phyloP scores from a whole-genome alignment of 2,329 filamentous ascomycete species.

The Ophiostoma novo-ulmi region DNA sequence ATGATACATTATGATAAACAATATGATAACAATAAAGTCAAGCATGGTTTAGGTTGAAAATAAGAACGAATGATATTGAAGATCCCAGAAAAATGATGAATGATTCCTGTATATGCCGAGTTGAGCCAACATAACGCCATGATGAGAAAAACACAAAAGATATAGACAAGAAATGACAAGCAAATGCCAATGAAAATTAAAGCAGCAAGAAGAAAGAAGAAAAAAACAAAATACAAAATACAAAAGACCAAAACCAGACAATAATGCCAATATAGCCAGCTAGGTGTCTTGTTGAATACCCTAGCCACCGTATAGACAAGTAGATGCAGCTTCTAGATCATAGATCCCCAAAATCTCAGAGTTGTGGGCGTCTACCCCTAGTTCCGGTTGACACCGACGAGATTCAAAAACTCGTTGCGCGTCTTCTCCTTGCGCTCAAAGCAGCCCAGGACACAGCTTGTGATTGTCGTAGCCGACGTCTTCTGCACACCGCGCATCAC shows the following conservation, averaged over 20 bases:
- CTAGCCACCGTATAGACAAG: neutral
- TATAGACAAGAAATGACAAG: neutral
- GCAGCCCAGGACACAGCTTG: conserved; percentile 94
- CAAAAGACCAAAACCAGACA: neutral
- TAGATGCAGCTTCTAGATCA: neutral
- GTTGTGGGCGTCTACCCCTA: neutral
- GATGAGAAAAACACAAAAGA: conserved; percentile 8
- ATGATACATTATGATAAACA: neutral
- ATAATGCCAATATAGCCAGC: neutral
- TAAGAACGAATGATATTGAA: neutral
- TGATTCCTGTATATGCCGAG: conserved; percentile 17
- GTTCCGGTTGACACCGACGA: conserved; percentile 57
- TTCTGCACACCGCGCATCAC: conserved; percentile 98
- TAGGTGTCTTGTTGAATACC: conserved; percentile 25
- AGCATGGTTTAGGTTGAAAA: too few relatives aligned
- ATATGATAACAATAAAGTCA: neutral
- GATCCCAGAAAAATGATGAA: conserved; percentile 7
- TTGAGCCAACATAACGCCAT: conserved; percentile 28
- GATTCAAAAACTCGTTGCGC: conserved; percentile 86
- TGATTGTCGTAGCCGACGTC: conserved; percentile 79
- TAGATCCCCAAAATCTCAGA: neutral
- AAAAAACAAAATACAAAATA: neutral
- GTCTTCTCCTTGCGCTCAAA: conserved; percentile 92
- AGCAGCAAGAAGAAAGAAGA: neutral
- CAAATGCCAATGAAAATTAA: neutral